Evolutionary conservation across 495 filamentous ascomycete species (phyloP).

Genomic region (Astrocystis sublimbata): DNA sequence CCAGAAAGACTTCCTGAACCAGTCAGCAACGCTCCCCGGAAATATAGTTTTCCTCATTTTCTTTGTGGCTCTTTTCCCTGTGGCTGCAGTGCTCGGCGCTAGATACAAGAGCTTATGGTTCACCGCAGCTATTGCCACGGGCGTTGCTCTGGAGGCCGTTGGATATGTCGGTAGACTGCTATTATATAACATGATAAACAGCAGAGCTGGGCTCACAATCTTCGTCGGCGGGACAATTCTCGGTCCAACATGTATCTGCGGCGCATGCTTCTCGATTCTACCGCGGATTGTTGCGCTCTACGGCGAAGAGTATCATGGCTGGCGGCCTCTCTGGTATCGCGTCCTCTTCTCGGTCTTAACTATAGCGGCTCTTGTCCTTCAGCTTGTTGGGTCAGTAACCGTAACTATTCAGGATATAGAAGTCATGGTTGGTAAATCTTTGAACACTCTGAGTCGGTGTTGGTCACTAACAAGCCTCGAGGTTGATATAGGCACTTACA

Average conservation of each 20-base stretch:
- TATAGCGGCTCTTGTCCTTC: slow-evolving; percentile 35
- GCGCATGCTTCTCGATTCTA: slow-evolving; percentile 36
- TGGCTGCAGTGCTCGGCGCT: slow-evolving; percentile 38
- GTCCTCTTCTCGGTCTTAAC: slow-evolving; percentile 35
- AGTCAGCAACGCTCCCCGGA: slow-evolving; percentile 32
- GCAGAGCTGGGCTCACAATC: slow-evolving; percentile 31
- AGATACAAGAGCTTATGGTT: slow-evolving; percentile 39
- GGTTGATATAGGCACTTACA: slow-evolving; percentile 32
- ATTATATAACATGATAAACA: slow-evolving; percentile 30
- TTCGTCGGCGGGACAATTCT: slow-evolving; percentile 43
- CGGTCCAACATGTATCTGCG: slow-evolving; percentile 41
- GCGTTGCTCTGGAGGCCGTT: slow-evolving; percentile 40
- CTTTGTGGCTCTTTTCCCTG: slow-evolving; percentile 40
- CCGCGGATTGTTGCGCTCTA: slow-evolving; percentile 44
- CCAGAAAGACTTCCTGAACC: slow-evolving; percentile 30
- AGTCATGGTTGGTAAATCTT: slow-evolving; percentile 19
- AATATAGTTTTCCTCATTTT: slow-evolving; percentile 40
- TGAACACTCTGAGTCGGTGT: neutral
- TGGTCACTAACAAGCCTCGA: slow-evolving; percentile 26
- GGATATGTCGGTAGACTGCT: slow-evolving; percentile 45
- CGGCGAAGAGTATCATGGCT: slow-evolving; percentile 34
- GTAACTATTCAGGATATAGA: slow-evolving; percentile 18
- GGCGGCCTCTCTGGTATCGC: slow-evolving; percentile 34
- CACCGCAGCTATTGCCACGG: slow-evolving; percentile 32
- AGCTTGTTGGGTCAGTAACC: slow-evolving; percentile 36